Evolutionary conservation across 1,284 basidiomycete genomes (phyloP).

Genomic region (Leccinum fallax): DNA sequence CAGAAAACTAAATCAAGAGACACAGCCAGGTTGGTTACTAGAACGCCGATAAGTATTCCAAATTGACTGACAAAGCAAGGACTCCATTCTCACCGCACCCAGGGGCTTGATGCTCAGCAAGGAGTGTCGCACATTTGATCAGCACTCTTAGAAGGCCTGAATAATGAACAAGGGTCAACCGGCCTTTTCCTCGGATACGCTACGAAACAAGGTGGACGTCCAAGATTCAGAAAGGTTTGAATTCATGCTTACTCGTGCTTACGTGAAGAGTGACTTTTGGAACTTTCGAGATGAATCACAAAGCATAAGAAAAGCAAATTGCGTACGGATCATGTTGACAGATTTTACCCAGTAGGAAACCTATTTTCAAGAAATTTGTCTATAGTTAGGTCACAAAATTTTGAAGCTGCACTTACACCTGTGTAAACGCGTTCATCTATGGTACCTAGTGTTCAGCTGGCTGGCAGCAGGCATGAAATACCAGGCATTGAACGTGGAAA

Average conservation of each 20-base stretch:
- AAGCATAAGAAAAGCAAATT: neutral
- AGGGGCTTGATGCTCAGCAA: slow-evolving; percentile 1
- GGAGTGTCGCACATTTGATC: neutral
- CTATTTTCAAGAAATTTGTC: neutral
- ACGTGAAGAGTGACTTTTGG: neutral
- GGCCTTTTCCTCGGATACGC: slow-evolving; percentile 2
- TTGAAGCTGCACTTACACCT: neutral
- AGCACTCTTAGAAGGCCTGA: neutral
- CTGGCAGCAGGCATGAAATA: neutral
- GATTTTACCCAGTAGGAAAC: neutral
- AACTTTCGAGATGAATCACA: neutral
- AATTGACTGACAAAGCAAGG: slow-evolving; percentile 12
- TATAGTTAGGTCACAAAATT: neutral
- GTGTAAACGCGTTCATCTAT: slow-evolving; percentile 9
- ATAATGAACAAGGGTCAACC: neutral
- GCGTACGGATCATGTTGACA: neutral
- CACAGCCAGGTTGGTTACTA: slow-evolving; percentile 3
- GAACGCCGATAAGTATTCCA: slow-evolving; percentile 5
- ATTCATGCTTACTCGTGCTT: slow-evolving; percentile 11
- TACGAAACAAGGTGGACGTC: neutral
- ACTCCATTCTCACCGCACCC: neutral
- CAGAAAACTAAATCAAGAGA: slow-evolving; percentile 1
- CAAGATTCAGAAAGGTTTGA: neutral
- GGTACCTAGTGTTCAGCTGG: neutral
- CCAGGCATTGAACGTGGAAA: neutral